Evolutionary conservation across 768 basidiomycete genomes (phyloP), one percentile per base, ranked within the genome.

Genomic region (Paxillus rubicundulus): DNA sequence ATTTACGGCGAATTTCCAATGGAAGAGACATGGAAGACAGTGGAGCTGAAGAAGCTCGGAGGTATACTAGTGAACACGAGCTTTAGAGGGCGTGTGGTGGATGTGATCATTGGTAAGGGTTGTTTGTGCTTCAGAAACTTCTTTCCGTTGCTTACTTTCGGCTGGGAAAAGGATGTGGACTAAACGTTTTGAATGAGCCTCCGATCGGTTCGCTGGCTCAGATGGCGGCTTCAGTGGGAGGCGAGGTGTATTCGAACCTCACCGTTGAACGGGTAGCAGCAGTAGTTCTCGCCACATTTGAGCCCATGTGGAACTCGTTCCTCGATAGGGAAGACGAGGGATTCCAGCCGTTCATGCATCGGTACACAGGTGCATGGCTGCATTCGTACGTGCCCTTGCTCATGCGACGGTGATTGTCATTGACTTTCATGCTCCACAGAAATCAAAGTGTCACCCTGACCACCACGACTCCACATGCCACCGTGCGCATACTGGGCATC

Each of bases 11-110:
- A 84, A 37, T 74, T 77, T 37, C 82, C 74, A 32, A 71, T 67
- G 4, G 73, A 66, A 2, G 74, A 72, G 5, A 12, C 47, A 5
- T 5, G 24, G 32, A 54, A 32, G 17, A 41, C 37, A 1, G 72
- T 72, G 17, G 81, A 82, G 58, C 70, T 70, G 52, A 85, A 80
- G 69, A 98, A 99, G 70, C 73, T 98, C 33, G 96, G 96, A 1
- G 96, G 97, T 0, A 86, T 98, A 16, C 72, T 98, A 20, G 91
- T 99, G 32, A 96, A 88, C 60, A 92, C 91, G 24, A 88, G 80
- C 61, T 93, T 94, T 56, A 72, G 75, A n/a, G 81, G 81, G 1
- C 85, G 83, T 0, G 77, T 78, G 20, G 87, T 87, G 28, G 82
- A 90, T 49, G 72, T 98, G 32, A 79, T 97, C 27, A 80, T 96